These are phyloP conservation scores for Sporothrix variecibatus DNA, from an alignment of 2,329 filamentous ascomycete genomes.

Conservation along the genomic window DNA sequence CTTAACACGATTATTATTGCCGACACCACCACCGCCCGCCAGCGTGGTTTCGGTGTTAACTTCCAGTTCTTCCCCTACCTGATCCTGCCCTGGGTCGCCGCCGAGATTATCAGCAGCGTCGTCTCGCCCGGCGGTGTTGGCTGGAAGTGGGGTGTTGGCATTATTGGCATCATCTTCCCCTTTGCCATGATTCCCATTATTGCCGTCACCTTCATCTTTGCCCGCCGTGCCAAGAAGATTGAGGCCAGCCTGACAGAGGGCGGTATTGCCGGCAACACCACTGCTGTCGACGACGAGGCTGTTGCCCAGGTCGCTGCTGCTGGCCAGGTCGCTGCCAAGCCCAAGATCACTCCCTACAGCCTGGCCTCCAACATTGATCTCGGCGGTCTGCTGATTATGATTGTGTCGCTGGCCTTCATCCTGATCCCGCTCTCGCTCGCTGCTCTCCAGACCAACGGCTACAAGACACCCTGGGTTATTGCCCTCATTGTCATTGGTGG, in stretches of 20 bases:
- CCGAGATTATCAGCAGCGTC: constrained; percentile 47
- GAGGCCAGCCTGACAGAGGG: constrained; percentile 41
- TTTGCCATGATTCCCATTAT: constrained; percentile 54
- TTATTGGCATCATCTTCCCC: constrained; percentile 57
- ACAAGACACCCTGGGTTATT: constrained; percentile 49
- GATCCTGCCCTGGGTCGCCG: constrained; percentile 58
- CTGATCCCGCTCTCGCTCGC: constrained; percentile 51
- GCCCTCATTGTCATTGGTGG: constrained; percentile 48
- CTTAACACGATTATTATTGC: constrained; percentile 65
- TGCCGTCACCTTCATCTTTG: constrained; percentile 50
- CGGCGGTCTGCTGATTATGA: constrained; percentile 49
- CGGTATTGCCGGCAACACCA: constrained; percentile 12
- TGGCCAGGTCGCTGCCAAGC: neutral
- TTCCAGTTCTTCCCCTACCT: constrained; percentile 55
- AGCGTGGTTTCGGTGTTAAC: constrained; percentile 53
- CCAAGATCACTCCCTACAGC: constrained; percentile 33
- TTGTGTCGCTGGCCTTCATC: constrained; percentile 49
- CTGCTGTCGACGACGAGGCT: constrained; percentile 7
- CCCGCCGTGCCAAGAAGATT: constrained; percentile 50
- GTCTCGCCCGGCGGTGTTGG: constrained; percentile 38
- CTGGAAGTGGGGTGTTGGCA: constrained; percentile 60
- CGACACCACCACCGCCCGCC: constrained; percentile 57
- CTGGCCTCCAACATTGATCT: constrained; percentile 44
- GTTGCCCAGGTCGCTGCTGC: neutral
- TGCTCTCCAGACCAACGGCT: constrained; percentile 42